phyloP scores from a whole-genome alignment of 495 filamentous ascomycete genomes.

The Penicillium salamii region DNA sequence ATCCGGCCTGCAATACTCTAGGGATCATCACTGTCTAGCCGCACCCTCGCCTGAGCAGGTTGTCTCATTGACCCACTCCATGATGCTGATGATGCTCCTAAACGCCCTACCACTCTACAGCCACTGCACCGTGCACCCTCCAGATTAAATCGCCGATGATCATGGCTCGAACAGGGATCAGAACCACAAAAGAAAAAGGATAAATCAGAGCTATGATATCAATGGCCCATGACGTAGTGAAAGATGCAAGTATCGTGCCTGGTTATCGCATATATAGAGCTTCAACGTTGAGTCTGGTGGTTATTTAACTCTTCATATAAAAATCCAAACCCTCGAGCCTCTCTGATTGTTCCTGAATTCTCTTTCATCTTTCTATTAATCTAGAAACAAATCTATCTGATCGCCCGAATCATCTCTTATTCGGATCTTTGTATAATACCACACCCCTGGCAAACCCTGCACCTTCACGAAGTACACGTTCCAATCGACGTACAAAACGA shows the following conservation, averaged over 20 bases:
- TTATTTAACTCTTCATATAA: conserved; percentile 20
- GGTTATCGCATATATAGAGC: conserved; percentile 12
- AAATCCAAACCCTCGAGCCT: conserved; percentile 1
- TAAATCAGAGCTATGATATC: conserved; percentile 17
- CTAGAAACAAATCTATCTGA: background rate
- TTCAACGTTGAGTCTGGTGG: conserved; percentile 1
- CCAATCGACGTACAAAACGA: background rate
- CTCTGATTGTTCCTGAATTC: background rate
- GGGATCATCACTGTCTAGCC: conserved; percentile 13
- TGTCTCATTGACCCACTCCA: background rate
- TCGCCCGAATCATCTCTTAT: background rate
- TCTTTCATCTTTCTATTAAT: background rate
- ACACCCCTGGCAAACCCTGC: background rate
- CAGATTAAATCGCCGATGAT: conserved; percentile 15
- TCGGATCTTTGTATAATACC: background rate
- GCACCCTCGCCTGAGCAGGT: background rate
- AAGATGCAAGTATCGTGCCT: conserved; percentile 9
- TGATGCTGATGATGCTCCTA: conserved; percentile 7
- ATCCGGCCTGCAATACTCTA: background rate
- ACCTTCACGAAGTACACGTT: conserved; percentile 2
- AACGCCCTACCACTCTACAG: background rate
- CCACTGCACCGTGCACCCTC: conserved; percentile 13
- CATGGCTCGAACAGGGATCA: conserved; percentile 9
- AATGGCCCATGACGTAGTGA: conserved; percentile 22
- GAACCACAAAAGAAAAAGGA: background rate